phyloP scores from a whole-genome alignment of 768 basidiomycete genomes.

The Myochromella boudieri region DNA sequence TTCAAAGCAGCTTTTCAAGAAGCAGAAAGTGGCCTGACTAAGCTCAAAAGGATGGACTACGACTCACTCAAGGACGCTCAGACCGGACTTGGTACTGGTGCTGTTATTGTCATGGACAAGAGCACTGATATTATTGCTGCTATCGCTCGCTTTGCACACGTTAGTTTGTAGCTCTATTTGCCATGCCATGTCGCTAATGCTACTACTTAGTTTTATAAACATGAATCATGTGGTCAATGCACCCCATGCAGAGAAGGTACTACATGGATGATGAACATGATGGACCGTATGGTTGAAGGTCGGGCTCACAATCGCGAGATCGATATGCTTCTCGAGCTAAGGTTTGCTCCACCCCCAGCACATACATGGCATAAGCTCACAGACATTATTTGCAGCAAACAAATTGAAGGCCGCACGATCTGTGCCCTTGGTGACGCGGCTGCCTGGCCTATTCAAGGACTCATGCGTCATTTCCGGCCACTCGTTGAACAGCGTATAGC shows the following conservation, averaged over 20 bases:
- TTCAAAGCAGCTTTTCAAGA: too few species aligned
- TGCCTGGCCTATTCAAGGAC: conserved; percentile 97
- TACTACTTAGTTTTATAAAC: conserved; percentile 82
- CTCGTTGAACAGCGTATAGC: conserved; percentile 89
- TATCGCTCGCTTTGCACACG: conserved; percentile 90
- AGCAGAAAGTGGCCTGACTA: too few species aligned
- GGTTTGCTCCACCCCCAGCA: conserved; percentile 63
- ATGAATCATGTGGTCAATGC: conserved; percentile 97
- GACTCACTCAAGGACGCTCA: conserved; percentile 96
- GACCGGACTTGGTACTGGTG: conserved; percentile 96
- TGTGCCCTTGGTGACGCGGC: conserved; percentile 97
- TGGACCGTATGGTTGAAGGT: conserved; percentile 94
- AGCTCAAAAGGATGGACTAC: conserved; percentile 98
- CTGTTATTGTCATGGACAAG: conserved; percentile 99
- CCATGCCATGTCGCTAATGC: conserved; percentile 1
- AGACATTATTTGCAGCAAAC: conserved; percentile 58
- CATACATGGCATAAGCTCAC: too few species aligned
- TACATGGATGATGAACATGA: conserved; percentile 99
- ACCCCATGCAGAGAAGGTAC: conserved; percentile 94
- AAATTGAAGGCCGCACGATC: conserved; percentile 95
- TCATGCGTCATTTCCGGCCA: conserved; percentile 97
- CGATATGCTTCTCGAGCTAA: conserved; percentile 95
- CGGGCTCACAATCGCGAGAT: conserved; percentile 92
- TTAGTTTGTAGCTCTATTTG: conserved; percentile 28
- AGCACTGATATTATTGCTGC: conserved; percentile 92